Percentiles rank a stretch among this genome's conserved stretches.
phyloP scores from a whole-genome alignment of 2,329 filamentous ascomycete species.

The Neonectria magnoliae region DNA sequence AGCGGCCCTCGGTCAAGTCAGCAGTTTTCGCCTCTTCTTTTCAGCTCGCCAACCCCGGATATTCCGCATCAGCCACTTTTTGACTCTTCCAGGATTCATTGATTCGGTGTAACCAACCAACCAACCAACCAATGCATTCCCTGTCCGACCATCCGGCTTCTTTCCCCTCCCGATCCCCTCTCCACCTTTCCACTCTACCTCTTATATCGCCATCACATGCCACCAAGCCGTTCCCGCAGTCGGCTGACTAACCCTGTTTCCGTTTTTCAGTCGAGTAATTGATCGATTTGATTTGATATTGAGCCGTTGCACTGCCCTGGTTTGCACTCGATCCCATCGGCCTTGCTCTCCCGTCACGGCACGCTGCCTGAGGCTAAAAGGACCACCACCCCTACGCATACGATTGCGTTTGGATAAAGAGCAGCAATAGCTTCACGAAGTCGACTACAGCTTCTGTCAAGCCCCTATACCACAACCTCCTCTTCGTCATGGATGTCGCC shows the following conservation, averaged over 20 bases:
- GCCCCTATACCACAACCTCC: not conserved
- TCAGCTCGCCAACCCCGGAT: not conserved
- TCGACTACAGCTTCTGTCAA: not conserved
- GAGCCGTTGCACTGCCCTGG: slow-evolving; percentile 3
- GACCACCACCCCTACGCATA: not conserved
- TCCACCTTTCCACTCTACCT: slow-evolving; percentile 16
- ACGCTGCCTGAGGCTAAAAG: slow-evolving; percentile 14
- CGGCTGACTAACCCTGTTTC: slow-evolving; percentile 8
- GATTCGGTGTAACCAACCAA: not conserved
- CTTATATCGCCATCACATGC: slow-evolving; percentile 39
- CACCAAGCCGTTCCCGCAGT: slow-evolving; percentile 21
- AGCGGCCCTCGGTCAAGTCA: slow-evolving; percentile 22
- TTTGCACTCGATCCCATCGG: not conserved
- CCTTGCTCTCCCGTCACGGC: slow-evolving; percentile 1
- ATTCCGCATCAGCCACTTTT: slow-evolving; percentile 13
- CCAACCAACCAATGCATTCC: slow-evolving; percentile 11
- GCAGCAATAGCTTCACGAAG: not conserved
- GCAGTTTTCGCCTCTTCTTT: slow-evolving; percentile 18
- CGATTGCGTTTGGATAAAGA: not conserved
- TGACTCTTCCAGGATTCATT: not conserved
- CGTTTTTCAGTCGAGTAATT: slow-evolving; percentile 1
- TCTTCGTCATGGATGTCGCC: slow-evolving; percentile 62
- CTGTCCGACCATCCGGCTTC: slow-evolving; percentile 13
- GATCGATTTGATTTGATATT: slow-evolving; percentile 14
- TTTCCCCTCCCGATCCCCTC: slow-evolving; percentile 10